phyloP scores from a whole-genome alignment of 2,329 filamentous ascomycete species.

The Chalaropsis thielavioides region DNA sequence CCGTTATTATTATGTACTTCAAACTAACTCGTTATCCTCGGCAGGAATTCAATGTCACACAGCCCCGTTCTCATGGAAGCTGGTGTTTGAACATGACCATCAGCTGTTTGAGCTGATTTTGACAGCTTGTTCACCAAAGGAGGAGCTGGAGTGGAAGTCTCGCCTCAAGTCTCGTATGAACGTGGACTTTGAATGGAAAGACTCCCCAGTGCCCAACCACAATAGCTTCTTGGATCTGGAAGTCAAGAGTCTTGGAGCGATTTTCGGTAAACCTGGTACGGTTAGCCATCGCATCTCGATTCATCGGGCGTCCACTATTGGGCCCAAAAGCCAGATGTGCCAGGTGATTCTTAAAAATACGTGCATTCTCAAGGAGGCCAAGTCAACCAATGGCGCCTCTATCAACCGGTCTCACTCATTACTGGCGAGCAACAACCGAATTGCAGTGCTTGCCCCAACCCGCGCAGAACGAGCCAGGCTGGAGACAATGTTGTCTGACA shows the following conservation, averaged over 20 bases:
- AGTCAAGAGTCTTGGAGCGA: slow-evolving; percentile 58
- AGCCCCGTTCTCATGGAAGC: slow-evolving; percentile 79
- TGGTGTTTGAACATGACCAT: slow-evolving; percentile 65
- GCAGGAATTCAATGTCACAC: slow-evolving; percentile 76
- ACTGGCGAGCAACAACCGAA: slow-evolving; percentile 48
- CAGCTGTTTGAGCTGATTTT: slow-evolving; percentile 73
- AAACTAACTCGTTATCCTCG: slow-evolving; percentile 18
- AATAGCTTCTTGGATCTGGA: slow-evolving; percentile 53
- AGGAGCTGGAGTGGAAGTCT: slow-evolving; percentile 67
- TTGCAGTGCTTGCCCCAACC: slow-evolving; percentile 58
- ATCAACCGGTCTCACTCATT: slow-evolving; percentile 71
- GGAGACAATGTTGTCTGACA: slow-evolving; percentile 57
- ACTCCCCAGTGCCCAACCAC: slow-evolving; percentile 28
- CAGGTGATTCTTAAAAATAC: slow-evolving; percentile 85
- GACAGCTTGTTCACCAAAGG: slow-evolving; percentile 67
- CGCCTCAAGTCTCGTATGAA: slow-evolving; percentile 37
- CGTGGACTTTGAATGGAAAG: slow-evolving; percentile 5
- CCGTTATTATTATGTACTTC: neutral
- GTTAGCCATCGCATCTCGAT: slow-evolving; percentile 59
- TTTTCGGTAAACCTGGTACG: slow-evolving; percentile 57
- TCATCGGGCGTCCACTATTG: slow-evolving; percentile 61
- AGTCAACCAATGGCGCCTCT: slow-evolving; percentile 31
- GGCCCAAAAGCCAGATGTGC: slow-evolving; percentile 50
- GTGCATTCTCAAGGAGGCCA: slow-evolving; percentile 45
- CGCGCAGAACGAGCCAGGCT: slow-evolving; percentile 63